Base-by-base conservation (phyloP, 768 basidiomycete genomes). In the Pisolithus orientalis region DNA sequence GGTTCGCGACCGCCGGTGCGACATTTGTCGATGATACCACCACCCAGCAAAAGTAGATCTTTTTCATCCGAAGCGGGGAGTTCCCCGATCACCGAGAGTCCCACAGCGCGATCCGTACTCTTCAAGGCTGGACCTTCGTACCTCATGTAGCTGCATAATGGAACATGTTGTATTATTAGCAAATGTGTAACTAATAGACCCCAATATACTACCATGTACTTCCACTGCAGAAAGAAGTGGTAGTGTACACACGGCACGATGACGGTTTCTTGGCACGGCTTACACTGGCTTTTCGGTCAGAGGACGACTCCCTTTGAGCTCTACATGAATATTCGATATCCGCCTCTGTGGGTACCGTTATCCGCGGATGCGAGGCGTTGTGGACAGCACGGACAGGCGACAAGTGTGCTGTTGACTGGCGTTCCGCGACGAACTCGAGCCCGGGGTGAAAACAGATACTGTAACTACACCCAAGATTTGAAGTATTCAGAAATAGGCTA, bases 1-100 rank as follows among this genome's bases (percentile, higher is more conserved):
- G 45, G 38, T 44, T 24, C 14, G 4, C 54, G 16, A 10, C 34
- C 51, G 24, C 42, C 24, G 25, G 46, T 44, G 42, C 58, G 39
- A 39, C 62, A 66, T 49, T 47, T 62, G 29, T 66, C 64, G 14
- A 52, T 56, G 49, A 59, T 59, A 45, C 52, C 55, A 21, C 24
- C 17, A 14, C n/a, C 53, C 11, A 47, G 46, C 1, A 47, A 32
- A 13, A 32, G 46, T 47, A 14, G 46, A 16, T 56, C 51, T 29
- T 21, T 21, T 21, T 37, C 43, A n/a, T 44, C 31, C 6, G 28
- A 43, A 17, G 40, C 6, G 24, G 39, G 39, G 11, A 40, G 27
- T 28, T 40, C 51, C 5, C 44, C 44, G 13, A 6, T 34, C 9
- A 44, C 49, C 29, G 45, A 32, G 37, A 51, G 52, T 49, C 51